These are phyloP conservation scores for Coemansia sp. DNA, from an alignment of 192 early-diverging fungal genomes.

Conservation along the genomic window DNA sequence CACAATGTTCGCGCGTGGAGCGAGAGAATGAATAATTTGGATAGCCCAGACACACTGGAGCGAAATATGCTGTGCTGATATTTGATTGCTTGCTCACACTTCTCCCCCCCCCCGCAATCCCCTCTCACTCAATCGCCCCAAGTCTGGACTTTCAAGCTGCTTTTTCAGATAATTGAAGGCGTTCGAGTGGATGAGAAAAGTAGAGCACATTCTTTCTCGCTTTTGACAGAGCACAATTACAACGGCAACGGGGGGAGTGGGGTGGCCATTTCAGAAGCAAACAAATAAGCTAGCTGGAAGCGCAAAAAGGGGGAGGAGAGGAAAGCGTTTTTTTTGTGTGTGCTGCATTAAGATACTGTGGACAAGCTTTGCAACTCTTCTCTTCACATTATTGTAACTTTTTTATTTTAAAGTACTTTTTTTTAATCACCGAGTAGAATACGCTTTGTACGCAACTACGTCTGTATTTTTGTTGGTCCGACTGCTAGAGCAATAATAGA, in stretches of 20 bases:
- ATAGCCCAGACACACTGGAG: neutral
- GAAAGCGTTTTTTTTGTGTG: neutral
- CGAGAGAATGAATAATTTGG: neutral
- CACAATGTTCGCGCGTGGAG: neutral
- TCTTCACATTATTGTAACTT: neutral
- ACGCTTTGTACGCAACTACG: neutral
- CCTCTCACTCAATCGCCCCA: constrained; percentile 6
- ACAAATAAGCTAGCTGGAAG: constrained; percentile 4
- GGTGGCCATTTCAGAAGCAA: constrained; percentile 1
- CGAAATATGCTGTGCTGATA: neutral
- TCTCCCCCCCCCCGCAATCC: neutral
- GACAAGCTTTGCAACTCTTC: neutral
- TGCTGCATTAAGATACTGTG: neutral
- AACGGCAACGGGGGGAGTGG: too few species aligned
- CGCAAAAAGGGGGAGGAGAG: constrained; percentile 1
- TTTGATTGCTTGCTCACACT: neutral
- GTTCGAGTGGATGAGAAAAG: neutral
- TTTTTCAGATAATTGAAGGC: neutral
- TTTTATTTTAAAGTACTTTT: neutral
- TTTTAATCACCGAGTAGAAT: neutral
- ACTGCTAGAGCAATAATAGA: neutral
- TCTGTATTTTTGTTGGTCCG: neutral
- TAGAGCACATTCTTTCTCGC: constrained; percentile 5
- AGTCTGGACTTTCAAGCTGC: neutral
- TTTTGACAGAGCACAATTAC: neutral